Evolutionary conservation across 2,329 filamentous ascomycete species (phyloP), one percentile per base, ranked within the genome.

Genomic region (Fusarium verrucosum): DNA sequence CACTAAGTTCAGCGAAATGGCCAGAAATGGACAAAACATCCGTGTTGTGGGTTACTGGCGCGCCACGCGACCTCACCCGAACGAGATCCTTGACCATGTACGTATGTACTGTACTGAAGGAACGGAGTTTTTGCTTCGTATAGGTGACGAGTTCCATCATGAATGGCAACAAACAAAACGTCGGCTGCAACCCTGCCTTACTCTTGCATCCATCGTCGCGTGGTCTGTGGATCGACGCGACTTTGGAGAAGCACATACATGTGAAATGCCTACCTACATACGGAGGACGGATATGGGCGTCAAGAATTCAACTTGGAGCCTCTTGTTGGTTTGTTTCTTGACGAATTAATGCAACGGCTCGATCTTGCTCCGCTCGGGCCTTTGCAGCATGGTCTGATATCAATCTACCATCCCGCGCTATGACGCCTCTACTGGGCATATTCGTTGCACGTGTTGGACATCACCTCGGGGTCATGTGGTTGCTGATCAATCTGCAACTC

Each of bases 401-500:
- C 25, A 49, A 32, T 50, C 51, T 50, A 20, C 22, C 35, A 55
- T 46, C 32, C 40, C 32, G 43, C 45, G n/a, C 44, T 47, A 47
- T 65, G 50, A 36, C 46, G 47, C 50, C 30, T 58, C 40, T 51
- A 40, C 30, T 28, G 28, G n/a, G 19, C 28, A 59, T 41, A 28
- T 35, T 16, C 28, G 28, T 51, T 59, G 47, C 52, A 51, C 56
- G 44, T 65, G 55, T 50, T 50, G 26, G 40, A 61, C 65, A 70
- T 66, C 45, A 63, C 36, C 40, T 40, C 36, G 23, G 50, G 49
- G 49, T 70, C 68, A 70, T 70, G 68, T 69, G 68, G 66, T 54
- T 43, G 47, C 44, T 64, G 55, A 63, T 64, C 65, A 59, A 30
- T 33, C 37, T 40, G 51, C 50, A 56, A 40, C 28, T 23, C 28